Evolutionary conservation across 2,329 filamentous ascomycete genomes (phyloP).

Genomic region (Ophiostoma sp.): DNA sequence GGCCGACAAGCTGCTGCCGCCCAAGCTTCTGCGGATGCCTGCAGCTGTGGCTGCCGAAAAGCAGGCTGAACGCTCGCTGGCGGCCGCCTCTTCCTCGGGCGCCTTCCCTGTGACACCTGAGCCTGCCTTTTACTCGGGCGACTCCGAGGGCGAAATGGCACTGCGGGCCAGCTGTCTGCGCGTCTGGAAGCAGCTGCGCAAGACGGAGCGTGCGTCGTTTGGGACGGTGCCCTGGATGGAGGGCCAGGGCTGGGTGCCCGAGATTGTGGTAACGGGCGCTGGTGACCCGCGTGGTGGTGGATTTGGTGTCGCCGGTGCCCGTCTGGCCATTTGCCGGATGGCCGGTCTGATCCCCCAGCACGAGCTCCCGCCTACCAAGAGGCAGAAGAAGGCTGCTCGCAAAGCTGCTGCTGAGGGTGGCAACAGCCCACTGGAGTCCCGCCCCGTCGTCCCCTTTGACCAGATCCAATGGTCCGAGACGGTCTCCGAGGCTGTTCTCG

Average conservation of each 20-base stretch:
- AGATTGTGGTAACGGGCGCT: slow-evolving; percentile 40
- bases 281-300: slow-evolving; percentile 37
- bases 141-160: slow-evolving; percentile 15
- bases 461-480: slow-evolving; percentile 34
- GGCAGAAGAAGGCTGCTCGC: not conserved
- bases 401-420: not conserved
- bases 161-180: slow-evolving; percentile 33
- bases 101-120: not conserved
- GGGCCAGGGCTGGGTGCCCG: slow-evolving; percentile 37
- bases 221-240: slow-evolving; percentile 32
- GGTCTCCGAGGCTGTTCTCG: slow-evolving; percentile 13
- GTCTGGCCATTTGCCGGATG: slow-evolving; percentile 39
- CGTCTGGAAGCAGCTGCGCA: slow-evolving; percentile 37
- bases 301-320: slow-evolving; percentile 38
- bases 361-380: not conserved
- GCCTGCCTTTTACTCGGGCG: not conserved
- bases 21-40: not conserved
- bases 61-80: not conserved
- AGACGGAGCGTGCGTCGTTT: slow-evolving; percentile 28
- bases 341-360: slow-evolving; percentile 36
- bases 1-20: slow-evolving; percentile 49
- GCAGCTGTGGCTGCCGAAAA: not conserved
- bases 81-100: not conserved
- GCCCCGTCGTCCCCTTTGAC: slow-evolving; percentile 39
- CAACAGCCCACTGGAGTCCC: not conserved